A percentile compares a stretch with the other conserved stretches of the same genome.
Conservation (phyloP, 2,329 filamentous ascomycete genomes). For the Bipolaris gigantea region DNA sequence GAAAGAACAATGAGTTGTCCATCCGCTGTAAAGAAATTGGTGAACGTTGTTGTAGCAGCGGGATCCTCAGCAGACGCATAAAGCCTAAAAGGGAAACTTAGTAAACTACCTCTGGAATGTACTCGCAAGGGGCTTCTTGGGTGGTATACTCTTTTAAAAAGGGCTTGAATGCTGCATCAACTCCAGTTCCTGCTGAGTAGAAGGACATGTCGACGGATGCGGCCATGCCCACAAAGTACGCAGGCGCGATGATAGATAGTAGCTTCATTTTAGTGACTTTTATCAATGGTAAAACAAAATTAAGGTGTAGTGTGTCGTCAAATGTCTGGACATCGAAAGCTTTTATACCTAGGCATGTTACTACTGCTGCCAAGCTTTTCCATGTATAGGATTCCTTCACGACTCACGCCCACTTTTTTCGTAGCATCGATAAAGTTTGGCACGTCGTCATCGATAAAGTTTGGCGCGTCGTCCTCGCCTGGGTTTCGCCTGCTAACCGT, state of each 20-base stretch:
- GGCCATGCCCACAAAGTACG: slow-evolving; percentile 2
- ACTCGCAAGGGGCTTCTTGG: neutral
- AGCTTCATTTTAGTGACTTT: neutral
- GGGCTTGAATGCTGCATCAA: neutral
- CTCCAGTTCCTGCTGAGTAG: slow-evolving; percentile 1
- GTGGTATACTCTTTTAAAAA: slow-evolving; percentile 3
- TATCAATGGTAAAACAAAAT: neutral
- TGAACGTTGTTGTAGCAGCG: slow-evolving; percentile 3
- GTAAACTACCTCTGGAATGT: neutral
- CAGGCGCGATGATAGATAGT: neutral
- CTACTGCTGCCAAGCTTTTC: neutral
- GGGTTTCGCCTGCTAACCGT: too few relatives aligned
- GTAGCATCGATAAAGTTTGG: too few relatives aligned
- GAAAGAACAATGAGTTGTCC: slow-evolving; percentile 4
- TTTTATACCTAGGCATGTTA: neutral
- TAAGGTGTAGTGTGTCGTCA: neutral
- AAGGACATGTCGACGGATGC: slow-evolving; percentile 4
- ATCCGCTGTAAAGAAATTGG: slow-evolving; percentile 4
- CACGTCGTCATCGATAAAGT: too few relatives aligned
- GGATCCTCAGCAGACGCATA: slow-evolving; percentile 5
- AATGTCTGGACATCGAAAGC: too few relatives aligned
- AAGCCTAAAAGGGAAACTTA: neutral
- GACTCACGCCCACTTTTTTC: too few relatives aligned
- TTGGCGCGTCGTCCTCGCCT: too few relatives aligned
- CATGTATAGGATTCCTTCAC: too few relatives aligned